A percentile compares a stretch with the other conserved stretches of the same genome.
Conservation (phyloP, 73 alveolate species). For the Durusdinium trenchii region DNA sequence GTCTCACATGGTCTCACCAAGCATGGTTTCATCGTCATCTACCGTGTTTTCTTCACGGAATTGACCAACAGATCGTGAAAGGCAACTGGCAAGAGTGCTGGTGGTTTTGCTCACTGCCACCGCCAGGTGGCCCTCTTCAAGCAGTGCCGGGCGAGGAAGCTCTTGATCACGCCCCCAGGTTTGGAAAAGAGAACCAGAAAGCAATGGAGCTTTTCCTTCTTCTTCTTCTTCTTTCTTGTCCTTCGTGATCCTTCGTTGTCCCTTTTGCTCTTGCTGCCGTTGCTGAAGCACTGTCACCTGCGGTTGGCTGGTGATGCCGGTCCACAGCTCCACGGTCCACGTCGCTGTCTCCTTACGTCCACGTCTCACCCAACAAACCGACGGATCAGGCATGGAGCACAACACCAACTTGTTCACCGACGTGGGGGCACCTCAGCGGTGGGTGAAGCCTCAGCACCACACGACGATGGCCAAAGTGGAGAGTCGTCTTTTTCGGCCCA, state of each 20-base stretch:
- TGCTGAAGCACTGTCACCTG: not conserved
- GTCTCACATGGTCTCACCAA: too few species aligned
- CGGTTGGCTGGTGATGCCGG: not conserved
- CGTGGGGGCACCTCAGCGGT: not conserved
- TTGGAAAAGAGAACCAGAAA: not conserved
- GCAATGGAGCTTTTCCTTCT: not conserved
- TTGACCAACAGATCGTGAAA: too few species aligned
- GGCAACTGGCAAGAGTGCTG: not conserved
- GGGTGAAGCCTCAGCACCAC: too few species aligned
- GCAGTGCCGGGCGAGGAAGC: constrained; percentile 95
- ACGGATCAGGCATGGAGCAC: constrained; percentile 91
- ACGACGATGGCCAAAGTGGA: too few species aligned
- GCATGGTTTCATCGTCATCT: too few species aligned
- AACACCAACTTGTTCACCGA: constrained; percentile 90
- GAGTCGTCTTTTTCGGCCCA: too few species aligned
- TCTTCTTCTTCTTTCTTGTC: too few species aligned
- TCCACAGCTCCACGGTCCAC: not conserved
- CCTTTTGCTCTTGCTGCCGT: not conserved
- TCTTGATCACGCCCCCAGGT: constrained; percentile 95
- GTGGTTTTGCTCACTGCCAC: not conserved
- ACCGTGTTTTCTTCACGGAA: too few species aligned
- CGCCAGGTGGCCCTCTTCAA: constrained; percentile 94
- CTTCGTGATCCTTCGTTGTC: not conserved
- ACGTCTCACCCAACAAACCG: not conserved
- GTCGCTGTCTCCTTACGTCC: not conserved